phyloP scores from a whole-genome alignment of 2,329 filamentous ascomycete species.

The Aspergillus tamarii region DNA sequence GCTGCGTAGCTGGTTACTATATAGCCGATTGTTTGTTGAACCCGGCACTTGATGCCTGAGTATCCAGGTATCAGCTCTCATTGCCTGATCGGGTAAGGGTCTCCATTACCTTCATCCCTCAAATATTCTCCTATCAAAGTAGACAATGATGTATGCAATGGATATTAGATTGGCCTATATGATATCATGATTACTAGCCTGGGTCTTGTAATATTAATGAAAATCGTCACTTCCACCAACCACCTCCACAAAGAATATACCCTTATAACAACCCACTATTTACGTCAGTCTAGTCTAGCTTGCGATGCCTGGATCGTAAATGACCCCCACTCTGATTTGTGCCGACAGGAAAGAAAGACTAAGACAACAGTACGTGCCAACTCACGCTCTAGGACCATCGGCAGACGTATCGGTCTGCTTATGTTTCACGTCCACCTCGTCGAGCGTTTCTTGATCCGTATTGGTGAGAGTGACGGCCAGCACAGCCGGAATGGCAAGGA shows the following conservation, averaged over 20 bases:
- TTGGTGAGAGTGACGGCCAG: constrained; percentile 38
- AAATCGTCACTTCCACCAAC: neutral
- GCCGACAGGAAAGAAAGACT: neutral
- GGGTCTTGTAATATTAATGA: neutral
- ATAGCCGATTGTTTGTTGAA: neutral
- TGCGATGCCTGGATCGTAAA: neutral
- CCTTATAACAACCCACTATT: neutral
- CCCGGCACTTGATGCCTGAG: too few relatives aligned
- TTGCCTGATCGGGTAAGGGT: too few relatives aligned
- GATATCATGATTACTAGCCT: neutral
- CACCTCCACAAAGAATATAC: neutral
- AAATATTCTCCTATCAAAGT: neutral
- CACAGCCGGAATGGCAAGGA: constrained; percentile 49
- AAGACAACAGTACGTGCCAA: neutral
- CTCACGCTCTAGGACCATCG: neutral
- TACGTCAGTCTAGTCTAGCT: neutral
- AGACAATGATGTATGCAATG: neutral
- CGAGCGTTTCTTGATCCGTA: neutral
- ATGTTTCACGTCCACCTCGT: neutral
- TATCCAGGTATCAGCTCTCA: too few relatives aligned
- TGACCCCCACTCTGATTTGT: neutral
- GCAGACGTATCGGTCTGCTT: neutral
- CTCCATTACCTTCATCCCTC: too few relatives aligned
- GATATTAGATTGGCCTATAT: neutral
- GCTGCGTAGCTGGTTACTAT: neutral